Evolutionary conservation across 2,329 filamentous ascomycete genomes (phyloP).

Genomic region (Pyricularia sp.): DNA sequence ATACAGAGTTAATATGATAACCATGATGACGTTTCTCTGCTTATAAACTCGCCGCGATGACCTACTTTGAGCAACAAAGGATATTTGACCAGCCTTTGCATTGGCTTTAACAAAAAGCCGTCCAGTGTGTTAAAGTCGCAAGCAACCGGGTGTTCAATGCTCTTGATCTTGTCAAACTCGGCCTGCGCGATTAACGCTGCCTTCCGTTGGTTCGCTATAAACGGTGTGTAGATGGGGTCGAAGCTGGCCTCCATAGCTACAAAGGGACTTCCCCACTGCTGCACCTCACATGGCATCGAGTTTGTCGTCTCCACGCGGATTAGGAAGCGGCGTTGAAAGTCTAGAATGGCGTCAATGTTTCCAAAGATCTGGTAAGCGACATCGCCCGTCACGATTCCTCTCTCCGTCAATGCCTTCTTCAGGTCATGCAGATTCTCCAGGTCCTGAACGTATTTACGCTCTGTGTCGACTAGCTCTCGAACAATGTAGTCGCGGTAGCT

Average conservation of each 20-base stretch:
- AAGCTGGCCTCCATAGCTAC: slow-evolving; percentile 75
- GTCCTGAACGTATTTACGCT: slow-evolving; percentile 96
- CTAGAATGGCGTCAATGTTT: slow-evolving; percentile 86
- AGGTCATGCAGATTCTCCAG: slow-evolving; percentile 85
- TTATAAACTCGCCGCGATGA: slow-evolving; percentile 1
- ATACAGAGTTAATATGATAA: slow-evolving; percentile 6
- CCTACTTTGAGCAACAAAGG: slow-evolving; percentile 73
- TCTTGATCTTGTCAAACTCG: slow-evolving; percentile 75
- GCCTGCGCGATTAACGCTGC: slow-evolving; percentile 74
- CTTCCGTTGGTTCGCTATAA: slow-evolving; percentile 91
- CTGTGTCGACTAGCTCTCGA: slow-evolving; percentile 82
- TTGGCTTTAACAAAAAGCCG: slow-evolving; percentile 89
- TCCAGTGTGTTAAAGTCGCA: slow-evolving; percentile 78
- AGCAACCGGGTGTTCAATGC: slow-evolving; percentile 66
- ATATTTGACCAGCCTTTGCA: slow-evolving; percentile 91
- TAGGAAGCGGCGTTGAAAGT: slow-evolving; percentile 88
- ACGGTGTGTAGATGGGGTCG: slow-evolving; percentile 76
- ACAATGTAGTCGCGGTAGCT: slow-evolving; percentile 76
- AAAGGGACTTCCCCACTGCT: slow-evolving; percentile 95
- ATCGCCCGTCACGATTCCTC: slow-evolving; percentile 77
- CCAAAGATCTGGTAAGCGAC: slow-evolving; percentile 89
- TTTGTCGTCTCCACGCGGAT: slow-evolving; percentile 96
- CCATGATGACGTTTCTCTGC: background rate
- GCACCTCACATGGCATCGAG: slow-evolving; percentile 58
- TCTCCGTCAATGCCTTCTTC: slow-evolving; percentile 81